Conservation (phyloP, 768 basidiomycete genomes). For the Suillus cothurnatus region DNA sequence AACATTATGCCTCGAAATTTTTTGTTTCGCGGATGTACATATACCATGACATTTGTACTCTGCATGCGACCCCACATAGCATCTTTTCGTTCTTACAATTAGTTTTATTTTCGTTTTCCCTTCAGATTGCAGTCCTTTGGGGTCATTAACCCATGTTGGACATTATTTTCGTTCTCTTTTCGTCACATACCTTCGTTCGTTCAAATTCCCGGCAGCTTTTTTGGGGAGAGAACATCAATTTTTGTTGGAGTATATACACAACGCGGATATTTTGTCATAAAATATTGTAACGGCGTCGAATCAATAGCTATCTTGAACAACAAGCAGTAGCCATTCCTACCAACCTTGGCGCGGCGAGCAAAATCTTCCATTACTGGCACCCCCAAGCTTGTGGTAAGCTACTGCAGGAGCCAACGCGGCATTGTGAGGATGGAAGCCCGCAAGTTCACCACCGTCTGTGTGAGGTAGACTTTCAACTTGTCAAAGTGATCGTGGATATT, state of each 20-base stretch:
- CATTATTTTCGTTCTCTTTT: background rate
- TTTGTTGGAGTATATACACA: background rate
- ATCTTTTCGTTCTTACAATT: constrained; percentile 10
- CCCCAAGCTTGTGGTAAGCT: background rate
- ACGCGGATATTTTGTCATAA: background rate
- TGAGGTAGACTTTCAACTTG: background rate
- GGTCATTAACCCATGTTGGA: too few species aligned
- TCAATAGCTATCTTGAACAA: background rate
- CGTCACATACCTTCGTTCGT: background rate
- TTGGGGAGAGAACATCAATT: background rate
- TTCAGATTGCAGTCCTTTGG: too few species aligned
- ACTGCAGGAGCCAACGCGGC: background rate
- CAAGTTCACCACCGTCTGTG: background rate
- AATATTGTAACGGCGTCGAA: background rate
- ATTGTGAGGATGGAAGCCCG: background rate
- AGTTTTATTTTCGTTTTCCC: background rate
- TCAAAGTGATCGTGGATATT: background rate
- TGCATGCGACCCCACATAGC: constrained; percentile 7
- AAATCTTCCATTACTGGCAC: background rate
- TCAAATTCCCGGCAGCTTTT: background rate
- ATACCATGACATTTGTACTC: constrained; percentile 7
- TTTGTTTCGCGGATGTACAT: constrained; percentile 13
- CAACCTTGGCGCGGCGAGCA: background rate
- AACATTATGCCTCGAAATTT: constrained; percentile 6
- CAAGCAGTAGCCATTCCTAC: background rate